These are phyloP conservation scores for Syzygium oleosum DNA, from an alignment of 345 rosid species.

Conservation along the genomic window DNA sequence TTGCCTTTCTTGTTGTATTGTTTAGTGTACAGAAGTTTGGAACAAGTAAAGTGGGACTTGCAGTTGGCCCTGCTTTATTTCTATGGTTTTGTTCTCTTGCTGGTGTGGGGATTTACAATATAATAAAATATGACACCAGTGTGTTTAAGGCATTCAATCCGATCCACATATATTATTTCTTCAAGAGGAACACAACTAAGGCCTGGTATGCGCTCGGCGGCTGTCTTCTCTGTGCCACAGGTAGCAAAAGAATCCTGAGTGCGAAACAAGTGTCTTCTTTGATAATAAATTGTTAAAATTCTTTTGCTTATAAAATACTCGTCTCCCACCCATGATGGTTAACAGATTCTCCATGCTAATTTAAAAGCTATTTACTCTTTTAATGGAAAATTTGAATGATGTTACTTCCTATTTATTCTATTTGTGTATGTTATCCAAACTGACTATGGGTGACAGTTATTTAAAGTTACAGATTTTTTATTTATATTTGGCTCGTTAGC, in stretches of 20 bases:
- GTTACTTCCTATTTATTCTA: neutral
- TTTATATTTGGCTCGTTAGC: neutral
- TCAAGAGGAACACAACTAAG: constrained; percentile 73
- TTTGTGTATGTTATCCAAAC: neutral
- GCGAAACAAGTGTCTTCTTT: neutral
- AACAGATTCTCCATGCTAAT: neutral
- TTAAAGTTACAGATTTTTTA: neutral
- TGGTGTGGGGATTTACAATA: constrained; percentile 80
- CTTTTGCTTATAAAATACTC: neutral
- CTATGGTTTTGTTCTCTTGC: constrained; percentile 97
- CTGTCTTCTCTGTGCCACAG: constrained; percentile 97
- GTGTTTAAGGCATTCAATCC: constrained; percentile 92
- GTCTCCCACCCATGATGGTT: neutral
- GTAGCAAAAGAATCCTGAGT: constrained; percentile 19
- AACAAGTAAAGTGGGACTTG: constrained; percentile 97
- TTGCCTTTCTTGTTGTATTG: constrained; percentile 81
- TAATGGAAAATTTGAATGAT: neutral
- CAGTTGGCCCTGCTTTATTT: constrained; percentile 88
- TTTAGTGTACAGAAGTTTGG: constrained; percentile 98
- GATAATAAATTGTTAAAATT: neutral
- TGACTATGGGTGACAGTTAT: neutral
- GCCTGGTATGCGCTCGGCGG: constrained; percentile 99
- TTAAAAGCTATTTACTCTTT: neutral
- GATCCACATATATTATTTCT: constrained; percentile 72
- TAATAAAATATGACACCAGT: constrained; percentile 62